Conservation (phyloP, 176 grass and related monocot genomes). For the Chloris gayana region DNA sequence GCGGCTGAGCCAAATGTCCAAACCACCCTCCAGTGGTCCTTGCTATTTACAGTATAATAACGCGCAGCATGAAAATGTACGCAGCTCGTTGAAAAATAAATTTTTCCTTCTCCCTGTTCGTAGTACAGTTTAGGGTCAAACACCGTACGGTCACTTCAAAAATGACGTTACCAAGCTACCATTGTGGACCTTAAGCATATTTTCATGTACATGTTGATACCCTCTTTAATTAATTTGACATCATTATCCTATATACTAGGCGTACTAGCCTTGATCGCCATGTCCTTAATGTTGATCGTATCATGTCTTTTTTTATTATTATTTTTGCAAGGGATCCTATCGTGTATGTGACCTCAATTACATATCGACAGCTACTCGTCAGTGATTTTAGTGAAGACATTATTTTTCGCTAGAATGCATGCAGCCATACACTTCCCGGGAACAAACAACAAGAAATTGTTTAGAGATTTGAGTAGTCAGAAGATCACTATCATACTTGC, state of each 20-base stretch:
- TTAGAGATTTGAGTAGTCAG: background rate
- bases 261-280: background rate
- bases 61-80: background rate
- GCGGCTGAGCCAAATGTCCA: background rate
- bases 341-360: too few relatives aligned
- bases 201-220: background rate
- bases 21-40: conserved; percentile 5
- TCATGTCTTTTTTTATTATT: too few relatives aligned
- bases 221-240: background rate
- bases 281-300: background rate
- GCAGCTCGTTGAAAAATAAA: background rate
- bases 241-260: background rate
- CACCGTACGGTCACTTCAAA: background rate
- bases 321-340: too few relatives aligned
- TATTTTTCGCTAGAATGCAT: too few relatives aligned
- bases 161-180: background rate
- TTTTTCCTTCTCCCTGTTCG: background rate
- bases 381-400: background rate
- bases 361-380: background rate
- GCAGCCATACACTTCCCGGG: too few relatives aligned
- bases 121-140: background rate
- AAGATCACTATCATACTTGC: too few relatives aligned
- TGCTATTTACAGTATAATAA: too few relatives aligned
- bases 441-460: too few relatives aligned
- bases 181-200: background rate